phyloP scores from a whole-genome alignment of 768 basidiomycete species.

The Serendipita sp. region DNA sequence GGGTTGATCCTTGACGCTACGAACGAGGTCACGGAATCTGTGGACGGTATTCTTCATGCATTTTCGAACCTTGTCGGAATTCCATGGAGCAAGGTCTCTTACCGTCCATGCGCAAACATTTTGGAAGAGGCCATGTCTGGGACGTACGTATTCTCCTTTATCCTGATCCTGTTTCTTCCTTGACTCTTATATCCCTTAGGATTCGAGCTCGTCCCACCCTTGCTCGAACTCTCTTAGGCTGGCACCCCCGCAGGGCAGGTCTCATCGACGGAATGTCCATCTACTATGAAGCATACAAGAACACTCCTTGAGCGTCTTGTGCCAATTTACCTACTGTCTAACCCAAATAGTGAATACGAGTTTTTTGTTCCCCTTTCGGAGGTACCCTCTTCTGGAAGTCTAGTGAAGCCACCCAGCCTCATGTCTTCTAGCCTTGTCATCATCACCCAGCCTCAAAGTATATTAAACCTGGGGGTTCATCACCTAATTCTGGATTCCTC shows the following conservation, averaged over 20 bases:
- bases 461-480: too few relatives aligned
- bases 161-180: conserved; percentile 16
- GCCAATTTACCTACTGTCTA: background rate
- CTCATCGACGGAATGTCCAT: conserved; percentile 28
- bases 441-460: too few relatives aligned
- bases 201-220: conserved; percentile 23
- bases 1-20: conserved; percentile 28
- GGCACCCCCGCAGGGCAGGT: conserved; percentile 27
- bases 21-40: conserved; percentile 26
- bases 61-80: conserved; percentile 24
- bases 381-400: too few relatives aligned
- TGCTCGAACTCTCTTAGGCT: conserved; percentile 27
- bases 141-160: background rate
- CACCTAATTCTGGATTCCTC: too few relatives aligned
- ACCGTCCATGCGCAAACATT: background rate
- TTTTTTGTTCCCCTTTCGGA: too few relatives aligned
- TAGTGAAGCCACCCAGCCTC: too few relatives aligned
- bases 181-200: conserved; percentile 22
- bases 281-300: conserved; percentile 19
- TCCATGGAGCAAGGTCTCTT: background rate
- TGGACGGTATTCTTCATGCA: conserved; percentile 25
- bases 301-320: background rate
- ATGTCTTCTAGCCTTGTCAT: too few relatives aligned
- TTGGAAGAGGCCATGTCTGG: conserved; percentile 6
- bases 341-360: too few relatives aligned